Percentiles rank a stretch among this genome's conserved stretches.
Conservation (phyloP, 257 asterid genomes). For the Solanum bulbocastanum region DNA sequence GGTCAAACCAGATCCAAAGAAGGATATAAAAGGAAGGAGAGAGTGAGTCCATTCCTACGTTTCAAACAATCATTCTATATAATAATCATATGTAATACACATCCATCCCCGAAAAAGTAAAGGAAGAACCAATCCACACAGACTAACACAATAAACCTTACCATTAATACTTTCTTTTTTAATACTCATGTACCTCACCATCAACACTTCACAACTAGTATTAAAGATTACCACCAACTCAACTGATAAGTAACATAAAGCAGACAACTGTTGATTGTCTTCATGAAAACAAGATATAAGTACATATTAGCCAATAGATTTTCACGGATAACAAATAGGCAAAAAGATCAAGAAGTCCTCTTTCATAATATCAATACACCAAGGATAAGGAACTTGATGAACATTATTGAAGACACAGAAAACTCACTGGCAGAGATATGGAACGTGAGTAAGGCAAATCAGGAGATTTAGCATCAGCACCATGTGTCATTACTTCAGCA, state of each 20-base stretch:
- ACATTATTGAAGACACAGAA: not conserved
- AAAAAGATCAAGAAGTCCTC: not conserved
- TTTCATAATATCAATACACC: not conserved
- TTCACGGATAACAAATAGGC: not conserved
- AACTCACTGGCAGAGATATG: slow-evolving; percentile 28
- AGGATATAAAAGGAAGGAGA: not conserved
- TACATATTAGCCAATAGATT: not conserved
- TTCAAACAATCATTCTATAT: not conserved
- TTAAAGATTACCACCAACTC: not conserved
- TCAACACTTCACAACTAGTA: not conserved
- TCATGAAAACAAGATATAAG: not conserved
- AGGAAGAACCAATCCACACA: not conserved
- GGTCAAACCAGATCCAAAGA: not conserved
- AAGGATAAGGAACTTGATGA: not conserved
- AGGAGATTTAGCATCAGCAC: slow-evolving; percentile 10
- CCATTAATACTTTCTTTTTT: not conserved
- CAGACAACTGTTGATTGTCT: not conserved
- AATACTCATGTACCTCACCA: not conserved
- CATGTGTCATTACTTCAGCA: not conserved
- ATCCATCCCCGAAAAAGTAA: not conserved
- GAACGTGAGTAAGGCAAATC: slow-evolving; percentile 10
- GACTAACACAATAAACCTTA: not conserved
- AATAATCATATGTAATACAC: not conserved
- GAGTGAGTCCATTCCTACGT: not conserved
- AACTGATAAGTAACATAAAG: not conserved